Evolutionary conservation across 345 rosid genomes (phyloP).

Genomic region (Camelina hispida): DNA sequence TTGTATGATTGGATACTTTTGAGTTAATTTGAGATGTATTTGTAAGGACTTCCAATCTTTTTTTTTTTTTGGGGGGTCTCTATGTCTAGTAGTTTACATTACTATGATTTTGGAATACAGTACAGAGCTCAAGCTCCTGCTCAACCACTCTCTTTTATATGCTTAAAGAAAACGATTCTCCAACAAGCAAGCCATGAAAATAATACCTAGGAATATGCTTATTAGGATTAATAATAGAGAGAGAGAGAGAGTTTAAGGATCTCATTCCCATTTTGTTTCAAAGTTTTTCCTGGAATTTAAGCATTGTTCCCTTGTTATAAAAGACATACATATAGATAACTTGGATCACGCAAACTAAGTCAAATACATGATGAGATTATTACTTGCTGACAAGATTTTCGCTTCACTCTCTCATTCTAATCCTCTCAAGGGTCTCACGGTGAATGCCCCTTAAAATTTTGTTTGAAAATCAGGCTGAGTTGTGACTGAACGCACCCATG

Average conservation of each 20-base stretch:
- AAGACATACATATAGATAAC: slow-evolving; percentile 10
- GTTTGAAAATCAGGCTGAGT: slow-evolving; percentile 79
- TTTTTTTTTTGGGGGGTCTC: no score
- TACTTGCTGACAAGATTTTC: slow-evolving; percentile 34
- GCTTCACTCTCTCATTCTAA: slow-evolving; percentile 27
- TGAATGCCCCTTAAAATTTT: slow-evolving; percentile 10
- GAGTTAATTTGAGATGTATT: slow-evolving; percentile 23
- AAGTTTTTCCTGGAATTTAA: background rate
- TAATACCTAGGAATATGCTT: background rate
- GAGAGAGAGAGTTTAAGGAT: background rate
- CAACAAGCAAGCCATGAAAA: background rate
- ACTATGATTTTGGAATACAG: background rate
- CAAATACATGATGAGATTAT: slow-evolving; percentile 17
- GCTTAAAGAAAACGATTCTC: slow-evolving; percentile 7
- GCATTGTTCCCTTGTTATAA: background rate
- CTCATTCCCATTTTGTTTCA: slow-evolving; percentile 1
- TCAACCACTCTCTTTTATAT: slow-evolving; percentile 26
- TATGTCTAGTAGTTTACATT: no score
- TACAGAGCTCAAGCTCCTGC: slow-evolving; percentile 40
- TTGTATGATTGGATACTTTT: slow-evolving; percentile 12
- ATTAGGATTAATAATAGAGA: background rate
- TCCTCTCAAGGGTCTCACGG: slow-evolving; percentile 17
- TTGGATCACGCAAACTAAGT: background rate
- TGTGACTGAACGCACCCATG: slow-evolving; percentile 86
- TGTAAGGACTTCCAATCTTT: slow-evolving; percentile 2